phyloP scores from a whole-genome alignment of 768 basidiomycete genomes.

The Mycena sanguinolenta region DNA sequence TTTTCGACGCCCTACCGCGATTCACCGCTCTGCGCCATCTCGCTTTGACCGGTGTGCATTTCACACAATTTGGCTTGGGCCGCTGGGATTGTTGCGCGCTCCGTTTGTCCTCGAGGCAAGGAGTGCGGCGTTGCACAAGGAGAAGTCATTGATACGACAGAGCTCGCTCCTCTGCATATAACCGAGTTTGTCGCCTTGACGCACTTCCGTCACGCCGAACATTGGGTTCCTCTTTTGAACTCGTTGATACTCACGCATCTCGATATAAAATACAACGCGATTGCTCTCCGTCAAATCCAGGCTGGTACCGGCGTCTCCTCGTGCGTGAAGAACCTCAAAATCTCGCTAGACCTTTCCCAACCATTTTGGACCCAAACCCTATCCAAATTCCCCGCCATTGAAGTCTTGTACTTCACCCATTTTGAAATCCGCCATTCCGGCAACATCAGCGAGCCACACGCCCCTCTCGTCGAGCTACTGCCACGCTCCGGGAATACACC shows the following conservation, averaged over 20 bases:
- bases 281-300: not conserved
- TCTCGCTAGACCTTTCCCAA: not conserved
- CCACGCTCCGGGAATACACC: slow-evolving; percentile 11
- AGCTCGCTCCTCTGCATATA: not conserved
- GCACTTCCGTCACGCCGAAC: not conserved
- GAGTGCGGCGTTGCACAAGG: not conserved
- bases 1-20: not conserved
- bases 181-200: not conserved
- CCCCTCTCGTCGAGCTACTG: not conserved
- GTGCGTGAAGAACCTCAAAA: not conserved
- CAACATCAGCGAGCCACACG: no score
- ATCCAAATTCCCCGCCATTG: slow-evolving; percentile 1
- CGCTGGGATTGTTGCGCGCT: not conserved
- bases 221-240: slow-evolving; percentile 1
- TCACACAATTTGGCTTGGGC: not conserved
- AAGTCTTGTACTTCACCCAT: not conserved
- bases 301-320: not conserved
- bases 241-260: not conserved
- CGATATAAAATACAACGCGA: not conserved
- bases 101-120: not conserved
- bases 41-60: not conserved
- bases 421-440: no score
- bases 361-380: not conserved
- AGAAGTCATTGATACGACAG: not conserved
- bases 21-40: slow-evolving; percentile 7